phyloP scores from a whole-genome alignment of 2,329 filamentous ascomycete species.

The Fusarium brachygibbosum region DNA sequence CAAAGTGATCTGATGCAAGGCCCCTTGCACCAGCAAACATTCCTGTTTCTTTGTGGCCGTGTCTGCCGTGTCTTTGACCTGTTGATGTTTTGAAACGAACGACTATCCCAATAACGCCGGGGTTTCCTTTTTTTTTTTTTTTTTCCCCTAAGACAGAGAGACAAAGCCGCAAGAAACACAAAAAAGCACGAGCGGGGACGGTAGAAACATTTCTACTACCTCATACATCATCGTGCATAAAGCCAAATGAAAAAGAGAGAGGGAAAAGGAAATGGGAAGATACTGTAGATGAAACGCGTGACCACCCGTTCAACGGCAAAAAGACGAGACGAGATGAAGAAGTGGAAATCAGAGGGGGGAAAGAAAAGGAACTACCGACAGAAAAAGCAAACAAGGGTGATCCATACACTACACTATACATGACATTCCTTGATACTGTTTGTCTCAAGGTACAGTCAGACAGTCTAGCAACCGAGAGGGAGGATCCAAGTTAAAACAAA shows the following conservation, averaged over 20 bases:
- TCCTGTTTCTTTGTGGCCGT: conserved; percentile 18
- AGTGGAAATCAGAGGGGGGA: not conserved
- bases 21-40: conserved; percentile 18
- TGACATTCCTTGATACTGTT: conserved; percentile 17
- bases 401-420: not conserved
- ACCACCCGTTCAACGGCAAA: conserved; percentile 12
- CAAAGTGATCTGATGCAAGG: conserved; percentile 16
- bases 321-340: not conserved
- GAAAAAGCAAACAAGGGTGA: conserved; percentile 8
- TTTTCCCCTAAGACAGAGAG: not conserved
- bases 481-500: not conserved
- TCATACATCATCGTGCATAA: conserved; percentile 14
- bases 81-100: conserved; percentile 6
- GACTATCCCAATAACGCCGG: not conserved
- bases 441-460: not conserved
- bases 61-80: conserved; percentile 13
- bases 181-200: conserved; percentile 5
- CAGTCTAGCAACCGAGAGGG: not conserved
- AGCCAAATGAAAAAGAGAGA: conserved; percentile 2
- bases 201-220: not conserved
- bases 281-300: conserved; percentile 37
- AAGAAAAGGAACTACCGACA: conserved; percentile 14
- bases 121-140: not conserved
- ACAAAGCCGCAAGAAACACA: not conserved
- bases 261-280: not conserved